Base-by-base conservation (phyloP, 1,284 basidiomycete species). In the Chalciporus piperatoides region DNA sequence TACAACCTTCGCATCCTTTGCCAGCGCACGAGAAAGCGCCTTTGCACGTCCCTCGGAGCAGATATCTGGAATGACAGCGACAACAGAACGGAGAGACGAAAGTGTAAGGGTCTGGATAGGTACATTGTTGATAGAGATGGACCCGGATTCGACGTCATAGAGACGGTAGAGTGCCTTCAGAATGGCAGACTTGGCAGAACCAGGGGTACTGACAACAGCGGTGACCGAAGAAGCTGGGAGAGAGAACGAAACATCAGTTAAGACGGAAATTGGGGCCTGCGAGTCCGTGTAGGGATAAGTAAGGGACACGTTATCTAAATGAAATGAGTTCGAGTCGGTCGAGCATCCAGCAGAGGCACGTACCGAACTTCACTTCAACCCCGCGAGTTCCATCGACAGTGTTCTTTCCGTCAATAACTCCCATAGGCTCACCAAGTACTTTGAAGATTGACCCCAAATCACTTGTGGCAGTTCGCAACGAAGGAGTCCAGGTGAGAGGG, bases 81-180 rank as follows among this genome's bases (percentile, higher is more conserved):
- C 89, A 1, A 88, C 79, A 56, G 81, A 80, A 38, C 92, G 78
- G 39, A 96, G 71, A 51, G 84, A 88, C 32, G 76, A 72, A 63
- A 94, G 90, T 0, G 91, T 93, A 11, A 96, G 79, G 56, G 92
- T 84, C 30, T 86, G 79, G 50, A 97, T 87, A 60, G 96, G 90
- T 61, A 87, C 79, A 1, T 89, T 90, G 60, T 96, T 91, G 54
- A 95, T 84, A 44, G 81, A 67, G 56, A 90, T 88, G 27, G 82
- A 74, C 55, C 85, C 76, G 28, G 88, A 88, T 48, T 78, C 75
- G 17, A 92, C 76, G 61, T 96, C 93, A 67, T 96, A 95, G 72
- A 97, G 93, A 40, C 92, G 80, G 67, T 91, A 96, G 12, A 97
- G 74, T 41, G 93, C 75, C 14, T 90, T 84, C 48, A 92, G 70